A percentile compares a stretch with the other conserved stretches of the same genome.
Evolutionary conservation across 257 asterid species (phyloP).

Genomic region (Nicotiana otophora): DNA sequence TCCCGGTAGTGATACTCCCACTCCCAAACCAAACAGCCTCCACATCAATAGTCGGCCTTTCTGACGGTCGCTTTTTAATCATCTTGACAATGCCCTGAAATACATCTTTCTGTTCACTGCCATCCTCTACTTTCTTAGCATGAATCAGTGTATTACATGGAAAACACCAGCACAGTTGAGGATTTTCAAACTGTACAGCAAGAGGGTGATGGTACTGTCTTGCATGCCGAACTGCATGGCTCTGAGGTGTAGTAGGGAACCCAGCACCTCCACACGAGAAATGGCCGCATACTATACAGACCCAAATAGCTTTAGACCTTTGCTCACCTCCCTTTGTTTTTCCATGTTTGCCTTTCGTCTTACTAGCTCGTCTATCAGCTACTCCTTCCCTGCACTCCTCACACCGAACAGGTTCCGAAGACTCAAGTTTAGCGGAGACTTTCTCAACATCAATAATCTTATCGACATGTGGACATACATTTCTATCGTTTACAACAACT

Average conservation of each 20-base stretch:
- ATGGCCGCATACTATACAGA: conserved; percentile 78
- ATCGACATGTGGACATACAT: conserved; percentile 52
- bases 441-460: conserved; percentile 52
- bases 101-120: conserved; percentile 33
- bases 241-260: conserved; percentile 61
- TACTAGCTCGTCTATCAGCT: conserved; percentile 43
- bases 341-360: conserved; percentile 55
- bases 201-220: conserved; percentile 57
- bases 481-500: conserved; percentile 39
- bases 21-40: conserved; percentile 71
- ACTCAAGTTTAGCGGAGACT: conserved; percentile 41
- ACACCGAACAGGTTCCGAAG: conserved; percentile 41
- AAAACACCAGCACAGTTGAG: conserved; percentile 73
- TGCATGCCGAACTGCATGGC: conserved; percentile 83
- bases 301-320: conserved; percentile 54
- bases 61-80: conserved; percentile 41
- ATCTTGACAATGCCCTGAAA: conserved; percentile 48
- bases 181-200: conserved; percentile 59
- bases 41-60: conserved; percentile 36
- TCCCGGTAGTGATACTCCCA: conserved; percentile 45
- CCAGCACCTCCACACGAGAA: conserved; percentile 89
- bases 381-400: conserved; percentile 64
- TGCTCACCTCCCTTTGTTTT: conserved; percentile 46
- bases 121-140: conserved; percentile 42
- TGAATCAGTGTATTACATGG: conserved; percentile 45